Evolutionary conservation across 805 yeast genomes (phyloP).

Genomic region (Yarrowia sp.): DNA sequence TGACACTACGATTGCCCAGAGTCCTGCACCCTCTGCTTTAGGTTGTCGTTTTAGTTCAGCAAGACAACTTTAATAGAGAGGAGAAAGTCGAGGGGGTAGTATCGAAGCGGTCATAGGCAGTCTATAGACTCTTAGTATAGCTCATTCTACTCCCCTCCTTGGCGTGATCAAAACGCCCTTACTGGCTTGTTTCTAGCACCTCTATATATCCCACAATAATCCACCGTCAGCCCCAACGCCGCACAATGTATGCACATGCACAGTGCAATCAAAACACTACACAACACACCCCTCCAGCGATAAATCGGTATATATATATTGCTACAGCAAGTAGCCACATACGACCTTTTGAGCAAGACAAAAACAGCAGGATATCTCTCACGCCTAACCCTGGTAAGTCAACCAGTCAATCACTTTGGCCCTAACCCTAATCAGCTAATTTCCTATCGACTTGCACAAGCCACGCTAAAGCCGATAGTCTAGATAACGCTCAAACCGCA

Average conservation of each 20-base stretch:
- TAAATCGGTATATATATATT: background rate
- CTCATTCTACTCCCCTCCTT: background rate
- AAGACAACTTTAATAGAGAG: background rate
- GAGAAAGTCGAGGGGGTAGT: background rate
- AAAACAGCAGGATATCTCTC: background rate
- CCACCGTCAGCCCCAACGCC: constrained; percentile 1
- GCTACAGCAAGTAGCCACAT: too few species aligned
- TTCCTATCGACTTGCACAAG: constrained; percentile 1
- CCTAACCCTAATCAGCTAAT: constrained; percentile 19
- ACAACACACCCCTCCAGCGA: background rate
- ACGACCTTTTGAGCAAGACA: background rate
- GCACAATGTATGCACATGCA: constrained; percentile 6
- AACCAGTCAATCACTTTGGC: background rate
- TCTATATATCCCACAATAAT: too few species aligned
- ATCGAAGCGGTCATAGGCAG: background rate
- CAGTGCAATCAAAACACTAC: constrained; percentile 22
- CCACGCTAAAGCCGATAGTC: constrained; percentile 6
- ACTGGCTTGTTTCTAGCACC: background rate
- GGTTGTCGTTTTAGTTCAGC: constrained; percentile 18
- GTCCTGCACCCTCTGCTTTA: constrained; percentile 1
- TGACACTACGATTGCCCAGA: background rate
- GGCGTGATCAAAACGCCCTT: background rate
- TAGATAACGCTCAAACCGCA: constrained; percentile 3
- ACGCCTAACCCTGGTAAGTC: too few species aligned
- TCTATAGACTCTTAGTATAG: background rate